Evolutionary conservation across 2,329 filamentous ascomycete species (phyloP).

Genomic region (Colletotrichum kahawae): DNA sequence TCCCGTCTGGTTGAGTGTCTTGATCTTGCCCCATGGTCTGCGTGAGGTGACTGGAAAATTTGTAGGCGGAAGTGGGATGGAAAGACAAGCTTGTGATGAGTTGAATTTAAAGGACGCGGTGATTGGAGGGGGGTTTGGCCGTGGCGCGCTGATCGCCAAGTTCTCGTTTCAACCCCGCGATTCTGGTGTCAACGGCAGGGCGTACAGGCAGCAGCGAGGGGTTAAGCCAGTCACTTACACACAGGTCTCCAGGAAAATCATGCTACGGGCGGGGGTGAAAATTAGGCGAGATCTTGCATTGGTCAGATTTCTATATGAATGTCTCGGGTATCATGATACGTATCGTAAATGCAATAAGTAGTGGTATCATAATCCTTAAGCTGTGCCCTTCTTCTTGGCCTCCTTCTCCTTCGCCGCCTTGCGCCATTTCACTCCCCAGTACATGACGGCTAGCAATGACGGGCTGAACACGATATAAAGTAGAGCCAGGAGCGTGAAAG

Average conservation of each 20-base stretch:
- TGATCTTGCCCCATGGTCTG: not conserved
- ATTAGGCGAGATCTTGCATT: not conserved
- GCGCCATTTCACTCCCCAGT: conserved; percentile 49
- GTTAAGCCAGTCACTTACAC: not conserved
- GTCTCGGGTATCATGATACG: not conserved
- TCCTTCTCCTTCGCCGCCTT: conserved; percentile 33
- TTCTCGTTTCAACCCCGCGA: not conserved
- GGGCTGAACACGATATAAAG: conserved; percentile 46
- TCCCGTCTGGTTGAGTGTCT: not conserved
- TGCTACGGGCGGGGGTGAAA: not conserved
- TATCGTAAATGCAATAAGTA: not conserved
- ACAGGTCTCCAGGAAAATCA: not conserved
- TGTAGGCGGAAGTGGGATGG: not conserved
- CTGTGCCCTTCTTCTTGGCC: not conserved
- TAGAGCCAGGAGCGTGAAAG: conserved; percentile 52
- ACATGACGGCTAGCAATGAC: conserved; percentile 45
- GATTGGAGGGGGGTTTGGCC: not conserved
- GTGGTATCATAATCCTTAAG: not conserved
- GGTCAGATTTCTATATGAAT: not conserved
- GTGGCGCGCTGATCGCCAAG: not conserved
- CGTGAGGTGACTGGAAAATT: not conserved
- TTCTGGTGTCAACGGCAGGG: not conserved
- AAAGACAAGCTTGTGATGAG: not conserved
- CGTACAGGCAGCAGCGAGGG: not conserved
- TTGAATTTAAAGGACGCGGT: not conserved